phyloP scores from a whole-genome alignment of 208 protist species.

The Acanthamoeba triangularis region DNA sequence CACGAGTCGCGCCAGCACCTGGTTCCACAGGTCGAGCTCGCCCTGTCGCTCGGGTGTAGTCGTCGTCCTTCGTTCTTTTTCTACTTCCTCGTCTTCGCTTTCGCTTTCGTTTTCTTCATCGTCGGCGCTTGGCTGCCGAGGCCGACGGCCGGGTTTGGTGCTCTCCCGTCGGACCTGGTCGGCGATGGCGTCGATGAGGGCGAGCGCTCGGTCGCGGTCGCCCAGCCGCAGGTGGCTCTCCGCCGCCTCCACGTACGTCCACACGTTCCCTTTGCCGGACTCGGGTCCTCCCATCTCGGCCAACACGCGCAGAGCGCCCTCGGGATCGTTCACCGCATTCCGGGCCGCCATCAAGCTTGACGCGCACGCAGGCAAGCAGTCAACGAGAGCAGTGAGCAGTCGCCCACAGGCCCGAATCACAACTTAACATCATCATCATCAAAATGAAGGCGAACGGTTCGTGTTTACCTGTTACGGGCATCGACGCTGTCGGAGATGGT shows the following conservation, averaged over 20 bases:
- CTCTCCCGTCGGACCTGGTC: background rate
- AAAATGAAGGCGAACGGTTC: background rate
- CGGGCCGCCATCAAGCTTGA: constrained; percentile 20
- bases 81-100: background rate
- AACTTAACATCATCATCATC: background rate
- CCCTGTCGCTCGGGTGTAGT: background rate
- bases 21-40: constrained; percentile 6
- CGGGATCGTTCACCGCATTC: background rate
- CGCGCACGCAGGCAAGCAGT: background rate
- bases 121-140: background rate
- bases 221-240: constrained; percentile 6
- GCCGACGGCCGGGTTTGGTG: background rate
- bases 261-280: background rate
- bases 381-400: background rate
- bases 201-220: background rate
- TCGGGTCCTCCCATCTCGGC: background rate
- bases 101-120: background rate
- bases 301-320: background rate
- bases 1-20: background rate
- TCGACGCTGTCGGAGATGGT: background rate
- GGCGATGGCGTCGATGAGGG: background rate
- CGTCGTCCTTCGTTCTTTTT: background rate
- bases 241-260: background rate
- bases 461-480: background rate
- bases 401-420: no score